These are phyloP conservation scores for Suillus ampliporus DNA, from an alignment of 768 basidiomycete genomes.

Conservation along the genomic window DNA sequence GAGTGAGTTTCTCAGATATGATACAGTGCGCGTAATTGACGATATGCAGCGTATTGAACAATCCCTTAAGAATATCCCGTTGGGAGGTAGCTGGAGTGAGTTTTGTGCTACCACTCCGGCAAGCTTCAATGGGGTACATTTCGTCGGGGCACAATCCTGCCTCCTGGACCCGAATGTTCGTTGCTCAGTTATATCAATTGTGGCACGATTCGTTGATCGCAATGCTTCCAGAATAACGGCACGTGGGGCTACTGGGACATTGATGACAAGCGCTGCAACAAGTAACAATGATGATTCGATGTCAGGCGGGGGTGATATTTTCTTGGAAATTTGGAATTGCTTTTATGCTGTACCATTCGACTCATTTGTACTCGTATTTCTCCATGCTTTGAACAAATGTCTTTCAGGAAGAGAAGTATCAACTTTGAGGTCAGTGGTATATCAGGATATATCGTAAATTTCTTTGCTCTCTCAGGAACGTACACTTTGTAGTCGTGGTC, in stretches of 20 bases:
- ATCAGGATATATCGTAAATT: too few relatives aligned
- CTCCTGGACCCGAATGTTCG: conserved; percentile 29
- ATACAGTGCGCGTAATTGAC: too few relatives aligned
- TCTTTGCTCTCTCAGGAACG: too few relatives aligned
- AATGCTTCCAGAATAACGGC: conserved; percentile 24
- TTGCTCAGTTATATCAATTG: not conserved
- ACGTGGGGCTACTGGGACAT: conserved; percentile 31
- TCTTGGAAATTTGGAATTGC: too few relatives aligned
- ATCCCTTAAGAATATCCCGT: conserved; percentile 33
- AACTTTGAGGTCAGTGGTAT: too few relatives aligned
- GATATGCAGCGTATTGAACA: conserved; percentile 25
- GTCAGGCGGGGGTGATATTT: not conserved
- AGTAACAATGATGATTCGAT: not conserved
- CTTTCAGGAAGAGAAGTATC: too few relatives aligned
- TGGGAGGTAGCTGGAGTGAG: conserved; percentile 32
- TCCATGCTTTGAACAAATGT: too few relatives aligned
- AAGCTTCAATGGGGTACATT: conserved; percentile 29
- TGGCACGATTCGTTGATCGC: not conserved
- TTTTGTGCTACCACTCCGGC: conserved; percentile 40
- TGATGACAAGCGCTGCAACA: conserved; percentile 23
- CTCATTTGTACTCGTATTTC: too few relatives aligned
- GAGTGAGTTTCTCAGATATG: too few relatives aligned
- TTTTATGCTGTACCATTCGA: too few relatives aligned
- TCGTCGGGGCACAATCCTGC: conserved; percentile 28
- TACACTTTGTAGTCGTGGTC: too few relatives aligned